Base-by-base conservation (phyloP, 306 rosid genomes). In the Lathyrus oleraceus region DNA sequence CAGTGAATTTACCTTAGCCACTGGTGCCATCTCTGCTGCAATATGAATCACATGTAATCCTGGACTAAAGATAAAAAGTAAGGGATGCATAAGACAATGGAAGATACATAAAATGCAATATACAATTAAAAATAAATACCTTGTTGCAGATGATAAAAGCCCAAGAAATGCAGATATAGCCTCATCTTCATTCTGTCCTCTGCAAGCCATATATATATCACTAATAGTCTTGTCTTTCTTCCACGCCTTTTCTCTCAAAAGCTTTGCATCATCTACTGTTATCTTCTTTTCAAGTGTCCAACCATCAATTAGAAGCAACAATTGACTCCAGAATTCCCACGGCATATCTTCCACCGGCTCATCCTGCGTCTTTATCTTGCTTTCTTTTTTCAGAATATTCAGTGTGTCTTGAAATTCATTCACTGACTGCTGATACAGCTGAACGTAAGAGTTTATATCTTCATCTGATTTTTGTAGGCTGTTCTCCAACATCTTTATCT, bases 11-110 rank as follows among this genome's bases (percentile, higher is more conserved):
- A 82, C 99, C 97, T 91, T 94, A 77, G 99, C 99, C 35, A 94
- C 95, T 23, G 99, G 99, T 74, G 99, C 99, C 96, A 94, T 86
- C 96, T 94, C 99, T 69, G 95, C 99, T 44, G 99, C 99, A 76
- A 94, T 82, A 70, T 91, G 99, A 79, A 94, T 20, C 78, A 94
- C 85, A 74, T 87, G 52, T 76, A 94, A 85, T 87, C 92, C 99
- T 78, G 86, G 80, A 84, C 99, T 94, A 76, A 47, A 83, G 78
- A 73, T 76, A 67, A 86, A 79, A 74, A 81, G 84, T 79, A 74
- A 66, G 76, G 71, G 69, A 59, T 43, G 67, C 62, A 85, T 87
- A 68, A 85, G 81, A 82, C 70, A 70, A 52, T 38, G 51, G 78
- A 70, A 67, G 54, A 64, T 35, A 66, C 8, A 60, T 44, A 66